These are phyloP conservation scores for Tetracladium marchalianum DNA, from an alignment of 495 filamentous ascomycete genomes.

Conservation along the genomic window DNA sequence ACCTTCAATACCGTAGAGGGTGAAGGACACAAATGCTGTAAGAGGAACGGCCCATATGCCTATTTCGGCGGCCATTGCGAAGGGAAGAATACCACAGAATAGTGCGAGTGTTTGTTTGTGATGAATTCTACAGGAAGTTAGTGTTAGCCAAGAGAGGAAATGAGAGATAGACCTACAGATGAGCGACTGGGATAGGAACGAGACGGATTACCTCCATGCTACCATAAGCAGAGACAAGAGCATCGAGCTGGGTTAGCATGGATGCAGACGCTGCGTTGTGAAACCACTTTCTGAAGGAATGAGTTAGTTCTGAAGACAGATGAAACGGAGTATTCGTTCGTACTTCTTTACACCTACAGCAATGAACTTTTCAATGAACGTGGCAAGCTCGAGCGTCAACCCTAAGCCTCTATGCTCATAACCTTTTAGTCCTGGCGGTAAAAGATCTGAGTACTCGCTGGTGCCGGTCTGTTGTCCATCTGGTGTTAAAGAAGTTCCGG, in stretches of 20 bases:
- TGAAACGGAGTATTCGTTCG: background rate
- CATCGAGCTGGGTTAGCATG: constrained; percentile 54
- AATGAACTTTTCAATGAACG: constrained; percentile 61
- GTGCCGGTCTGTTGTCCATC: constrained; percentile 38
- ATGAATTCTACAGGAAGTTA: constrained; percentile 42
- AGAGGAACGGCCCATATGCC: constrained; percentile 63
- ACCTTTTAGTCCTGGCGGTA: constrained; percentile 48
- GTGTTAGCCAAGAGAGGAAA: background rate
- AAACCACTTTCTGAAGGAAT: constrained; percentile 35
- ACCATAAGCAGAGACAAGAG: constrained; percentile 54
- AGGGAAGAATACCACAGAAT: constrained; percentile 62
- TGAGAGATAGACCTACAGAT: constrained; percentile 38
- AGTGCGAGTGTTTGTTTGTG: constrained; percentile 67
- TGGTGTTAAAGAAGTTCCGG: constrained; percentile 32
- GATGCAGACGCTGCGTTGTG: constrained; percentile 50
- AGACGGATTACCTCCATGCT: constrained; percentile 65
- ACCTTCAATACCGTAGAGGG: constrained; percentile 52
- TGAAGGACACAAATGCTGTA: constrained; percentile 58
- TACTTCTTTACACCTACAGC: constrained; percentile 43
- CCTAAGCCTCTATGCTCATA: constrained; percentile 57
- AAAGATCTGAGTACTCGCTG: constrained; percentile 48
- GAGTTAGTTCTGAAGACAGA: background rate
- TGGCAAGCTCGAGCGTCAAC: constrained; percentile 54
- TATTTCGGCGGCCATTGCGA: constrained; percentile 63
- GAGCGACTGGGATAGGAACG: constrained; percentile 66